Base-by-base conservation (phyloP, 83 land plant species). In the Larix sibirica region DNA sequence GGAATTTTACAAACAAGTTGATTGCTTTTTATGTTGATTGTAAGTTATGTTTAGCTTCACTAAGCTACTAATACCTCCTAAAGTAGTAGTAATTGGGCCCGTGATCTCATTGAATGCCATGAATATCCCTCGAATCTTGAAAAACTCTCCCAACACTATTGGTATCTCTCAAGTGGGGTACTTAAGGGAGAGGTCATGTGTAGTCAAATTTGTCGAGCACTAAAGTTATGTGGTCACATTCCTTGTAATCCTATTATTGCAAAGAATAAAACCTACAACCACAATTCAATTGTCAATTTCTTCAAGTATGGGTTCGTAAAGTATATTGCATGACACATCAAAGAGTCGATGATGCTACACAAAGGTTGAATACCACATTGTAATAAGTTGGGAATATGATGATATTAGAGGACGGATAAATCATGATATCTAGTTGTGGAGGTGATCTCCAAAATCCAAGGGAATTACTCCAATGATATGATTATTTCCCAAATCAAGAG, bases 1-100 rank as follows among this genome's bases (percentile, higher is more conserved):
- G 96, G 98, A 13, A 95, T 88, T 31, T 80, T 81, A 33, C 96
- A 96, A 36, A 82, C 81, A 62, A 95, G 90, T 20, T 80, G 40
- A 84, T 94, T 93, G 50, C 87, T 67, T n/a, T n/a, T n/a, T n/a
- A n/a, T n/a, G n/a, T n/a, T n/a, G n/a, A n/a, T n/a, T n/a, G n/a
- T n/a, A n/a, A 10, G 95, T 84, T 0, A 96, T 68, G 89, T 94
- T 93, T 58, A 96, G 79, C 14, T 73, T 87, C 26, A 86, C 89
- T 65, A 96, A 88, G 31, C 81, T 64, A 17, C 20, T 62, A 13
- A 92, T 85, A 23, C 61, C 67, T 1, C 89, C 87, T 76, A 92
- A 73, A 63, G 76, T 84, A 17, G 44, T 21, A 33, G 96, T 94
- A 54, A 94, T 38, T 1, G 14, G 20, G 42, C 91, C 94, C 0